These are phyloP conservation scores for Tolypocladium amazonense DNA, from an alignment of 2,329 filamentous ascomycete genomes.

Conservation along the genomic window DNA sequence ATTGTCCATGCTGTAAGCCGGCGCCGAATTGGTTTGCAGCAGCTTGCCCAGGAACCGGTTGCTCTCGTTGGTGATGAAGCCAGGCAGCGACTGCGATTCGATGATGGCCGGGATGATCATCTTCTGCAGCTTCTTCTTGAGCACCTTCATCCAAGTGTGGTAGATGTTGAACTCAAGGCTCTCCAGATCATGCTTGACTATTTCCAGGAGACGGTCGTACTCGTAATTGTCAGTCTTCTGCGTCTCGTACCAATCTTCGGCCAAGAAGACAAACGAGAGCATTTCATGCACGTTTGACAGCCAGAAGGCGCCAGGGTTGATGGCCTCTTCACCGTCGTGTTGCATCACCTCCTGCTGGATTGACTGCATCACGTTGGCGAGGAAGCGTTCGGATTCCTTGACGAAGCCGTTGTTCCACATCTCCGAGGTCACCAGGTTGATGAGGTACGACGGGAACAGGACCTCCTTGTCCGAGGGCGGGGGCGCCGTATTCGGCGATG, in stretches of 20 bases:
- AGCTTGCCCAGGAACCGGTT: constrained; percentile 98
- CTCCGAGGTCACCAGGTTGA: constrained; percentile 97
- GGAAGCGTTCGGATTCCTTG: constrained; percentile 96
- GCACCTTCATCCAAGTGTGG: constrained; percentile 99
- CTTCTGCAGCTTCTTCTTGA: constrained; percentile 98
- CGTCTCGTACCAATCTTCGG: constrained; percentile 98
- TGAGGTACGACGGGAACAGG: constrained; percentile 95
- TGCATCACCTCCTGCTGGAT: constrained; percentile 99
- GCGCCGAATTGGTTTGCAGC: constrained; percentile 76
- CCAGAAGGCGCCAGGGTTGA: constrained; percentile 98
- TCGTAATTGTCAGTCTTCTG: constrained; percentile 99
- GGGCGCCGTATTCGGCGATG: constrained; percentile 73
- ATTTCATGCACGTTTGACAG: constrained; percentile 98
- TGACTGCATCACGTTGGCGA: constrained; percentile 98
- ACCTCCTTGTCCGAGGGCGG: constrained; percentile 97
- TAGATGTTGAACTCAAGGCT: constrained; percentile 99
- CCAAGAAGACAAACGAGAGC: constrained; percentile 98
- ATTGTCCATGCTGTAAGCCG: constrained; percentile 99
- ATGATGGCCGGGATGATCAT: constrained; percentile 99
- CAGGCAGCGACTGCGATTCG: constrained; percentile 93
- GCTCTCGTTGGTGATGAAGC: constrained; percentile 97
- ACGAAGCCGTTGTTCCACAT: constrained; percentile 99
- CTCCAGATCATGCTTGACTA: constrained; percentile 98
- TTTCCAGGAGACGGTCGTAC: constrained; percentile 93
- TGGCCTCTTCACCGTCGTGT: constrained; percentile 91